A percentile compares a stretch with the other conserved stretches of the same genome.
Conservation (phyloP, 73 alveolate genomes). For the Effrenium voratum region DNA sequence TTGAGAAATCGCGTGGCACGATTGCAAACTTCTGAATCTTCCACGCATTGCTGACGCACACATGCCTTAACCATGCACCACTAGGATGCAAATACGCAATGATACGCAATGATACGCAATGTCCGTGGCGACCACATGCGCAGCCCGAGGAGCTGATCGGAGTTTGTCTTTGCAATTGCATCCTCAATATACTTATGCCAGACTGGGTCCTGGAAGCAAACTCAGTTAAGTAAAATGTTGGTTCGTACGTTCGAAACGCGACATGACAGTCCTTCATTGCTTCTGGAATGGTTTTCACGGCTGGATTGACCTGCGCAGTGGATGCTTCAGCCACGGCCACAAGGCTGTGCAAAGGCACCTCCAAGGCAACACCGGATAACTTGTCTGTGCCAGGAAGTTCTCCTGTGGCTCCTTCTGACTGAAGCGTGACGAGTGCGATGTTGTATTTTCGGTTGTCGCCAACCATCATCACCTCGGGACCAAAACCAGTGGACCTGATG, state of each 20-base stretch:
- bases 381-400: slow-evolving; percentile 82
- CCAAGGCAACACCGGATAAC: slow-evolving; percentile 72
- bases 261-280: slow-evolving; percentile 56
- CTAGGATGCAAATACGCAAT: too few relatives aligned
- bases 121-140: too few relatives aligned
- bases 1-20: slow-evolving; percentile 75
- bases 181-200: slow-evolving; percentile 87
- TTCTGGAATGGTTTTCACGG: slow-evolving; percentile 68
- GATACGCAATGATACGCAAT: too few relatives aligned
- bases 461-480: slow-evolving; percentile 94
- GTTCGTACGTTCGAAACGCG: not conserved
- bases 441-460: slow-evolving; percentile 96
- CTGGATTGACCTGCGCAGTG: slow-evolving; percentile 70
- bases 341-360: not conserved
- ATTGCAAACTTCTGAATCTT: slow-evolving; percentile 93
- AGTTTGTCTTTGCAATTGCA: slow-evolving; percentile 40
- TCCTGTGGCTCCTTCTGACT: slow-evolving; percentile 75
- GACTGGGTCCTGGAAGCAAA: slow-evolving; percentile 55
- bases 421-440: slow-evolving; percentile 95
- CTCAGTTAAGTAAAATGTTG: too few relatives aligned
- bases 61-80: too few relatives aligned
- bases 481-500: too few relatives aligned
- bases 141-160: slow-evolving; percentile 49
- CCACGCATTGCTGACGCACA: slow-evolving; percentile 85
- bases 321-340: not conserved